Conservation (phyloP, 352 stramenopile genomes). For the Nothophytophthora sp. region DNA sequence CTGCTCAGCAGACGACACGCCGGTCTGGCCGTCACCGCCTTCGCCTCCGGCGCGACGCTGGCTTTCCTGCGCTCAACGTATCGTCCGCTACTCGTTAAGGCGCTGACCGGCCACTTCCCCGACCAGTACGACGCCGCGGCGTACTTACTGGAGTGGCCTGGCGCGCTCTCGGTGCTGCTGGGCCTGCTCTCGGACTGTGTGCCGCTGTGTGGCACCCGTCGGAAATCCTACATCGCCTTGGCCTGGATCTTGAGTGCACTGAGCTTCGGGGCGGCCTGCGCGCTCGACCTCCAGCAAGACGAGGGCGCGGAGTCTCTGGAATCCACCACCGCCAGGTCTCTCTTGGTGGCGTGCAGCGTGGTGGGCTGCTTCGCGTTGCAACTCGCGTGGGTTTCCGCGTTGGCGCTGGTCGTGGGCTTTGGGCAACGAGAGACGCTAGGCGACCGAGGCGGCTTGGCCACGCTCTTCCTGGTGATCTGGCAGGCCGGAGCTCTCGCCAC, state of each 20-base stretch:
- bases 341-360: conserved; percentile 39
- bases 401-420: conserved; percentile 50
- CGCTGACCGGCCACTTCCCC: conserved; percentile 35
- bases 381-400: conserved; percentile 39
- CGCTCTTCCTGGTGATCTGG: conserved; percentile 42
- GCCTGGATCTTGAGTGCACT: conserved; percentile 49
- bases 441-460: conserved; percentile 47
- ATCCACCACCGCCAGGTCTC: conserved; percentile 11
- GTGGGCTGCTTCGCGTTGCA: conserved; percentile 34
- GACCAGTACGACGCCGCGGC: conserved; percentile 30
- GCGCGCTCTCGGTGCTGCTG: conserved; percentile 79
- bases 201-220: conserved; percentile 72
- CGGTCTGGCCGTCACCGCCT: conserved; percentile 39
- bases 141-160: conserved; percentile 65
- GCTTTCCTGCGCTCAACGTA: conserved; percentile 38
- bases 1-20: conserved; percentile 38
- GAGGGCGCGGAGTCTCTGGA: conserved; percentile 5
- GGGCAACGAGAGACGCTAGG: conserved; percentile 53
- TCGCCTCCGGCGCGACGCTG: conserved; percentile 26
- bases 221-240: conserved; percentile 89
- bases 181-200: conserved; percentile 85
- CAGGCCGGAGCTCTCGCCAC: conserved; percentile 30
- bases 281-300: conserved; percentile 8
- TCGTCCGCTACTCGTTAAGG: conserved; percentile 44
- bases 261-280: conserved; percentile 10